Evolutionary conservation across 2,329 filamentous ascomycete species (phyloP), one percentile per base, ranked within the genome.

Genomic region (Akanthomyces dipterigenus): DNA sequence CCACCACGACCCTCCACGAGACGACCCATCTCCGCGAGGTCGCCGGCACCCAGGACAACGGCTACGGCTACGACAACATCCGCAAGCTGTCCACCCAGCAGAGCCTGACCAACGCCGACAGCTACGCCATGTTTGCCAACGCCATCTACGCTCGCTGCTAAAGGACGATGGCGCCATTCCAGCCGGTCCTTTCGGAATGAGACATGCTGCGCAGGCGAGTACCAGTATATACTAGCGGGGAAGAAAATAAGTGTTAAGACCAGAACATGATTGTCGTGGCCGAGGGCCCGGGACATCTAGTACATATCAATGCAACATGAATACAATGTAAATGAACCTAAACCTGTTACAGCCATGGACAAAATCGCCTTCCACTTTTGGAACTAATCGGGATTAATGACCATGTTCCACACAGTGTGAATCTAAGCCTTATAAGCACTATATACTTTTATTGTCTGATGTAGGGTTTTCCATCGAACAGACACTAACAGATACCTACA

Each of bases 51-150:
- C 9, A 11, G 9, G 60, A 62, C 45, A 36, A 43, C 12, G 46
- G 62, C 48, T 66, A 66, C 50, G 65, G 65, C 48, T 66, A 66
- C 56, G 53, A 63, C 38, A 55, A 38, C 34, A 45, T 65, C 24
- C 53, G 48, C 31, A 50, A 18, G 45, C 62, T 66, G n/a, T 42
- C 48, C 8, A 54, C 54, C 22, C 14, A 18, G 4, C 45, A 66
- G 24, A 66, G 64, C 60, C 34, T 65, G n/a, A 63, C 62, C 57
- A 64, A 65, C 34, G 65, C 65, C 0, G 65, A 66, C 34, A 65
- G 59, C 3, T 66, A 65, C 46, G 61, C 60, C 36, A 53, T 65
- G 8, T 67, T 65, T 16, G 65, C 64, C 14, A 65, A 66, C 40
- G 53, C 63, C 38, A 60, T 64, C 24, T 61, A 55, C 40, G 31